Percentiles rank a stretch among this genome's conserved stretches.
Conservation (phyloP, 768 basidiomycete species). For the Kwoniella botswanensis region DNA sequence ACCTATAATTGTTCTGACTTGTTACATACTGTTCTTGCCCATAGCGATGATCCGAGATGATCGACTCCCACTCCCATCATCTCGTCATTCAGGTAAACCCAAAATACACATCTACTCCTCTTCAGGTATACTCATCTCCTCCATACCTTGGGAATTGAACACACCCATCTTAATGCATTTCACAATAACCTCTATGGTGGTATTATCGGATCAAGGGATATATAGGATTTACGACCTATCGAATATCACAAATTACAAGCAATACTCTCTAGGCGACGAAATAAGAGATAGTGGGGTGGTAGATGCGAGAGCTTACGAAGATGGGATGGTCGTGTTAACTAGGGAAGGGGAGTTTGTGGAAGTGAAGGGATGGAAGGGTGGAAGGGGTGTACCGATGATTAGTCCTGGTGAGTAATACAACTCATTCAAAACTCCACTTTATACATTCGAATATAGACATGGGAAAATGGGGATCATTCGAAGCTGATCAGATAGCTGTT, state of each 20-base stretch:
- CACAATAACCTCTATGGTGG: constrained; percentile 62
- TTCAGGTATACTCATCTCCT: constrained; percentile 68
- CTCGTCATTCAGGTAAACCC: constrained; percentile 67
- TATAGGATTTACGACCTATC: constrained; percentile 74
- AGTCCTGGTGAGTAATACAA: constrained; percentile 67
- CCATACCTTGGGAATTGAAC: constrained; percentile 76
- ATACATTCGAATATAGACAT: neutral
- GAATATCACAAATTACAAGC: constrained; percentile 76
- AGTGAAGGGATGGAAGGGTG: constrained; percentile 86
- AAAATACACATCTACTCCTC: constrained; percentile 88
- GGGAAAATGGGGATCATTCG: neutral
- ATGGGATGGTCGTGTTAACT: constrained; percentile 83
- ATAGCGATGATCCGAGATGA: constrained; percentile 86
- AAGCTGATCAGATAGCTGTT: neutral
- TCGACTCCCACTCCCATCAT: constrained; percentile 75
- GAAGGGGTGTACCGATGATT: constrained; percentile 72
- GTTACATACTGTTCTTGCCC: too few species aligned
- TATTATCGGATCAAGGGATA: constrained; percentile 88
- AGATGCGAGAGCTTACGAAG: constrained; percentile 83
- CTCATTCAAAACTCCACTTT: neutral
- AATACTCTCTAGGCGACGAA: constrained; percentile 81
- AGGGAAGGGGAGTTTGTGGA: constrained; percentile 77
- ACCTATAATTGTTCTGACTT: too few species aligned
- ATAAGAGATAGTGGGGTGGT: constrained; percentile 78
- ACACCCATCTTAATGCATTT: constrained; percentile 69